Percentiles rank a stretch among this genome's conserved stretches.
Conservation (phyloP, 257 asterid species). For the Capsicum rhomboideum region DNA sequence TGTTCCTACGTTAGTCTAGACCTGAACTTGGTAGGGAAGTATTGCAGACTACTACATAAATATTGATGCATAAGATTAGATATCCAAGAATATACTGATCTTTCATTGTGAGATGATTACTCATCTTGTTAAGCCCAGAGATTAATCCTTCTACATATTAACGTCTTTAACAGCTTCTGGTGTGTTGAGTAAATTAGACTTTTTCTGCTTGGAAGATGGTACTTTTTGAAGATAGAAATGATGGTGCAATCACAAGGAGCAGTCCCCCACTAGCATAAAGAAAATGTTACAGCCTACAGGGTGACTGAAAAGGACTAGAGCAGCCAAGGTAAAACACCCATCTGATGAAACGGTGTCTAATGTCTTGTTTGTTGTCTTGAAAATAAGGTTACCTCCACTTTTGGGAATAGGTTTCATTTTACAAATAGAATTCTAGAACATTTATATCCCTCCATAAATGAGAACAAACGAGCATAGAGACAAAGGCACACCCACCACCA, state of each 20-base stretch:
- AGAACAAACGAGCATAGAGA: conserved; percentile 7
- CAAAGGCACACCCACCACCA: conserved; percentile 7
- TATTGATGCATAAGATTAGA: background rate
- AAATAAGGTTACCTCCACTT: background rate
- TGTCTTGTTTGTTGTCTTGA: conserved; percentile 16
- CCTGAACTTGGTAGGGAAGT: too few species aligned
- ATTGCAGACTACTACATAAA: too few species aligned
- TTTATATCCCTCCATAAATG: background rate
- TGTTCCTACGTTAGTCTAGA: too few species aligned
- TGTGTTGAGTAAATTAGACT: background rate
- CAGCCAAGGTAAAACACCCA: background rate
- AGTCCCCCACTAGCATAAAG: background rate
- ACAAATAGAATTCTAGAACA: conserved; percentile 13
- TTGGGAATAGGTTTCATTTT: background rate
- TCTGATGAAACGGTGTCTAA: background rate
- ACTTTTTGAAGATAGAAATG: background rate
- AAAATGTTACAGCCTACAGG: background rate
- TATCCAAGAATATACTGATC: background rate
- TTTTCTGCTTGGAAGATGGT: background rate
- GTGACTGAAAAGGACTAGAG: conserved; percentile 11
- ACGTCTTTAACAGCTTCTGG: background rate
- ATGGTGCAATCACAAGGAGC: background rate
- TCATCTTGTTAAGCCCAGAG: background rate
- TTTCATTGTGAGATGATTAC: background rate
- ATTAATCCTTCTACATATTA: background rate